These are phyloP conservation scores for Podila epigama DNA, from an alignment of 192 early-diverging fungal species.

Conservation along the genomic window DNA sequence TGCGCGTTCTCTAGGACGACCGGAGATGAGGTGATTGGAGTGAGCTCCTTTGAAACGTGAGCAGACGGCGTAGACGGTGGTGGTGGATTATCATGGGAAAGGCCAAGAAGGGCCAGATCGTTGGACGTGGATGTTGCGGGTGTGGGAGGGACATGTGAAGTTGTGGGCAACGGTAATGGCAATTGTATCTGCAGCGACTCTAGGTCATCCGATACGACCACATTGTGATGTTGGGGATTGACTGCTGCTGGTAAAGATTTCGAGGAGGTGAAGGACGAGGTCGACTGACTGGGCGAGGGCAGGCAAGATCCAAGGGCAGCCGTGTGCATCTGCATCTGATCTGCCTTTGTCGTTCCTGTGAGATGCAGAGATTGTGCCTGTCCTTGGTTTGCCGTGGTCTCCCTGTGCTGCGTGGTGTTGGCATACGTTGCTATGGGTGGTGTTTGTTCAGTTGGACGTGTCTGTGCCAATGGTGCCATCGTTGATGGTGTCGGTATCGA, in stretches of 20 bases:
- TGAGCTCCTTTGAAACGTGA: too few species aligned
- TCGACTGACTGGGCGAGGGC: neutral
- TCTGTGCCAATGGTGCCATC: too few species aligned
- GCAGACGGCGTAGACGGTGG: too few species aligned
- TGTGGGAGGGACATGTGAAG: neutral
- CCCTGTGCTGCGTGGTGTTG: too few species aligned
- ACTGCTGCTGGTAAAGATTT: neutral
- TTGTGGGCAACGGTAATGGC: neutral
- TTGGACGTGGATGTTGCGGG: neutral
- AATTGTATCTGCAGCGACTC: neutral
- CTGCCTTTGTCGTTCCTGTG: neutral
- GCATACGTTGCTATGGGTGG: too few species aligned
- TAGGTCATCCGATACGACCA: neutral
- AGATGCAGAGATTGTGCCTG: neutral
- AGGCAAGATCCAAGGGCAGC: neutral
- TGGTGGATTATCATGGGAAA: too few species aligned
- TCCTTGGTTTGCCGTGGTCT: neutral
- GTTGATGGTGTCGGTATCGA: too few species aligned
- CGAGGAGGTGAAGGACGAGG: slow-evolving; percentile 2
- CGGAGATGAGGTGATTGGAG: too few species aligned
- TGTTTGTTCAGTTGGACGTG: too few species aligned
- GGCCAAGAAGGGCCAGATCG: neutral
- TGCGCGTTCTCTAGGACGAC: too few species aligned
- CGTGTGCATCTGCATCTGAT: neutral
- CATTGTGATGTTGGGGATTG: neutral